Evolutionary conservation across 495 filamentous ascomycete species (phyloP).

Genomic region (Tricharina praecox): DNA sequence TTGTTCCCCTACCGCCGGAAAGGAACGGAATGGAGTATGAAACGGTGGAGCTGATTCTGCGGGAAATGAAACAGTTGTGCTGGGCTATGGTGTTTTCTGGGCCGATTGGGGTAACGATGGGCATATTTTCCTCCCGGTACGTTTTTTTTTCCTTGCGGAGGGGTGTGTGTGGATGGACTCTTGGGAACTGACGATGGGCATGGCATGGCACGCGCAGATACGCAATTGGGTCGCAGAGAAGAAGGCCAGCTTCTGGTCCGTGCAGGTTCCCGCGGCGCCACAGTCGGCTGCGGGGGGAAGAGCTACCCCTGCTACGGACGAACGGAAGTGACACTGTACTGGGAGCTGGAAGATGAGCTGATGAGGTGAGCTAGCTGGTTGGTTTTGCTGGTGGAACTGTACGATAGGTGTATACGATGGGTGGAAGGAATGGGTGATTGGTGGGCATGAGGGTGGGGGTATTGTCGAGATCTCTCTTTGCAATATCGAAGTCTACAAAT

Average conservation of each 20-base stretch:
- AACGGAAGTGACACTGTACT: not conserved
- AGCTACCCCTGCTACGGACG: not conserved
- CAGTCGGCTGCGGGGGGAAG: not conserved
- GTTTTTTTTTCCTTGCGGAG: constrained; percentile 8
- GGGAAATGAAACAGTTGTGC: constrained; percentile 45
- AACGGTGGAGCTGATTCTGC: constrained; percentile 1
- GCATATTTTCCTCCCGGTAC: constrained; percentile 45
- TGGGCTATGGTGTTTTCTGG: constrained; percentile 58
- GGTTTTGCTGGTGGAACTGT: no score
- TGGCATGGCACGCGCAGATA: no score
- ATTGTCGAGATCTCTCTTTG: no score
- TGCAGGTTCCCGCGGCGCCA: not conserved
- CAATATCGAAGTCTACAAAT: no score
- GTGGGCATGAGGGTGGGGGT: no score
- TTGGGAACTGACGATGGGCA: not conserved
- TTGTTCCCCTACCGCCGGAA: constrained; percentile 22
- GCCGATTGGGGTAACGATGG: constrained; percentile 54
- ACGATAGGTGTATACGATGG: no score
- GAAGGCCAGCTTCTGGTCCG: constrained; percentile 7
- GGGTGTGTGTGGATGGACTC: not conserved
- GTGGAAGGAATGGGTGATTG: no score
- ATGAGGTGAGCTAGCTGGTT: no score
- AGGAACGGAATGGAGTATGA: not conserved
- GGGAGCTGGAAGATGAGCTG: not conserved
- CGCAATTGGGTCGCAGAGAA: constrained; percentile 1